Conservation (phyloP, 257 asterid species). For the Echites panduratus region DNA sequence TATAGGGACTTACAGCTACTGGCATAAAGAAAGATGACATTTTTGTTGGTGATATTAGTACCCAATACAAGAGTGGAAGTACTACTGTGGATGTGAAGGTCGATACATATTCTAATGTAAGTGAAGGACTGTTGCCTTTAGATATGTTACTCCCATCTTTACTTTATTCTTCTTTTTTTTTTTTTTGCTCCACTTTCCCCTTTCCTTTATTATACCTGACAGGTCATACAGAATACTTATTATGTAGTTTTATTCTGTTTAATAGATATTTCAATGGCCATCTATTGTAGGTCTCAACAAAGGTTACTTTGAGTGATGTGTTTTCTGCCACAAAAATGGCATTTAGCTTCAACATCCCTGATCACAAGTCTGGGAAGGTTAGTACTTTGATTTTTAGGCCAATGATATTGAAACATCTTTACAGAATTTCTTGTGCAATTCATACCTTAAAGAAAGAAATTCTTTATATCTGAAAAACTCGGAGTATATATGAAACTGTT, state of each 20-base stretch:
- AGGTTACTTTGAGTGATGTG: conserved; percentile 47
- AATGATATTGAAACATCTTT: neutral
- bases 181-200: neutral
- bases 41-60: conserved; percentile 67
- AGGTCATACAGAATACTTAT: neutral
- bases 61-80: conserved; percentile 60
- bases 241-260: neutral
- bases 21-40: conserved; percentile 68
- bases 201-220: neutral
- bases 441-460: neutral
- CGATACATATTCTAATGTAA: conserved; percentile 75
- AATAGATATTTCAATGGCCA: conserved; percentile 11
- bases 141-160: neutral
- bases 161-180: neutral
- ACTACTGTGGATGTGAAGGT: conserved; percentile 70
- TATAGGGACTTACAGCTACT: conserved; percentile 70
- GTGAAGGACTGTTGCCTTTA: conserved; percentile 18
- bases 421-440: neutral
- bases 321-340: conserved; percentile 63
- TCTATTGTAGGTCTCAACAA: conserved; percentile 55
- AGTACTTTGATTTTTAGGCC: neutral
- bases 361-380: conserved; percentile 89
- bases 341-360: conserved; percentile 71
- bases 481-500: neutral
- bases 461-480: neutral